Conservation (phyloP, 108 stramenopile species). For the Pseudonitzschia pungens region DNA sequence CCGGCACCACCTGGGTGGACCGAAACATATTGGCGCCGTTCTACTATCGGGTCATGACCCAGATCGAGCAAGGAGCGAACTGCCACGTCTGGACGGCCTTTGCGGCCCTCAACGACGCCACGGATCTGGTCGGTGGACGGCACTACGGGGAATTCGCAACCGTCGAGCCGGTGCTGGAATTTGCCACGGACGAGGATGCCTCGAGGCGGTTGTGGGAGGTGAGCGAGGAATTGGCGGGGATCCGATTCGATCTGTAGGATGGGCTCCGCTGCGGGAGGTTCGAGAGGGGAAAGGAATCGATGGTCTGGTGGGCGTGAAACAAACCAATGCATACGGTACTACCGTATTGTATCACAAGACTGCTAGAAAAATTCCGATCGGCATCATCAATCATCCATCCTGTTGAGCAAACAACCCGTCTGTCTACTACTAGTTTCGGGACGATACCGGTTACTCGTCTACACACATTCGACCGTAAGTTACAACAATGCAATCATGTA, state of each 20-base stretch:
- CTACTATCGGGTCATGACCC: background rate
- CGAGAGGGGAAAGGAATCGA: too few species aligned
- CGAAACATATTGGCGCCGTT: background rate
- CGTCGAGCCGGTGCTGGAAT: background rate
- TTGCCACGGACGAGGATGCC: background rate
- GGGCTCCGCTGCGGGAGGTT: too few species aligned
- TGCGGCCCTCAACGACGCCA: background rate
- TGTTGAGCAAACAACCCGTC: too few species aligned
- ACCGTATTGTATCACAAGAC: too few species aligned
- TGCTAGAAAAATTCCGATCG: too few species aligned
- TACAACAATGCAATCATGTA: too few species aligned
- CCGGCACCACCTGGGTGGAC: background rate
- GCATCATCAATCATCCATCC: too few species aligned
- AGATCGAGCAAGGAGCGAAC: slow-evolving; percentile 1
- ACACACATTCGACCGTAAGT: too few species aligned
- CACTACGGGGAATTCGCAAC: slow-evolving; percentile 4
- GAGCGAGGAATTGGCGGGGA: slow-evolving; percentile 4
- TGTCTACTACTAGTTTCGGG: too few species aligned
- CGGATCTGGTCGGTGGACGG: background rate
- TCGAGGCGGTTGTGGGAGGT: background rate
- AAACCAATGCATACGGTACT: too few species aligned
- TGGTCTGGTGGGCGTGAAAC: too few species aligned
- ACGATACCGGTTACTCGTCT: too few species aligned
- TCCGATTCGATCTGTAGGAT: background rate
- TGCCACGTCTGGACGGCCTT: background rate